Conservation (phyloP, 805 yeast genomes). For the Ogataea nitratoaversa region DNA sequence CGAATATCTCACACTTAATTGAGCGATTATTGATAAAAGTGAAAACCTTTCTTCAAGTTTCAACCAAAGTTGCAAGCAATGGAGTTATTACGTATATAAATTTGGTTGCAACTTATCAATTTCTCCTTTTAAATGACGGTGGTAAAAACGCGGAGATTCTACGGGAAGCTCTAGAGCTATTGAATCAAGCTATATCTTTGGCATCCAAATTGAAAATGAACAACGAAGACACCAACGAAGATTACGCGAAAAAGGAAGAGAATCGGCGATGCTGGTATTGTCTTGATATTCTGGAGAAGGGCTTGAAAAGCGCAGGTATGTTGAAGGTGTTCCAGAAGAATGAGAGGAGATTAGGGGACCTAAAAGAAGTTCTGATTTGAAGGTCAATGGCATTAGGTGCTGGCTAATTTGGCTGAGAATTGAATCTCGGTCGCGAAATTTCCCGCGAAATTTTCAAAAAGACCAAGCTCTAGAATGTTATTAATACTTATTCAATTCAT, state of each 20-base stretch:
- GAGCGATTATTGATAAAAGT: conserved; percentile 6
- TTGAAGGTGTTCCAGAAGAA: neutral
- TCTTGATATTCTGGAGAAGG: conserved; percentile 9
- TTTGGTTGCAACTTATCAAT: conserved; percentile 9
- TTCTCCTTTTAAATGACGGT: neutral
- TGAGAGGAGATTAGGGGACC: neutral
- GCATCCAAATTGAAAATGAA: conserved; percentile 16
- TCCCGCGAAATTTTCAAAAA: no score
- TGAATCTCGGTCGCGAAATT: no score
- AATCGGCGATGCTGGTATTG: conserved; percentile 12
- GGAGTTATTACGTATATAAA: conserved; percentile 17
- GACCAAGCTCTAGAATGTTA: no score
- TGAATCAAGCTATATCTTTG: conserved; percentile 9
- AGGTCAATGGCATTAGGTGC: no score
- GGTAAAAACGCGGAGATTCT: neutral
- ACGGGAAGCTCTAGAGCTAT: conserved; percentile 8
- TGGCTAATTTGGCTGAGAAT: no score
- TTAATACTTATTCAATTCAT: no score
- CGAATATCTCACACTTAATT: neutral
- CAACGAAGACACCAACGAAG: conserved; percentile 8
- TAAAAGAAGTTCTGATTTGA: neutral
- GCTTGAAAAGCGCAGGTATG: conserved; percentile 3
- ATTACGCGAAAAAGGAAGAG: conserved; percentile 6
- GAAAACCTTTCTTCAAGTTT: conserved; percentile 7
- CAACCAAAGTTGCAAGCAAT: conserved; percentile 12